Base-by-base conservation (phyloP, 2,329 filamentous ascomycete genomes). In the Chaetomiaceae sp. region DNA sequence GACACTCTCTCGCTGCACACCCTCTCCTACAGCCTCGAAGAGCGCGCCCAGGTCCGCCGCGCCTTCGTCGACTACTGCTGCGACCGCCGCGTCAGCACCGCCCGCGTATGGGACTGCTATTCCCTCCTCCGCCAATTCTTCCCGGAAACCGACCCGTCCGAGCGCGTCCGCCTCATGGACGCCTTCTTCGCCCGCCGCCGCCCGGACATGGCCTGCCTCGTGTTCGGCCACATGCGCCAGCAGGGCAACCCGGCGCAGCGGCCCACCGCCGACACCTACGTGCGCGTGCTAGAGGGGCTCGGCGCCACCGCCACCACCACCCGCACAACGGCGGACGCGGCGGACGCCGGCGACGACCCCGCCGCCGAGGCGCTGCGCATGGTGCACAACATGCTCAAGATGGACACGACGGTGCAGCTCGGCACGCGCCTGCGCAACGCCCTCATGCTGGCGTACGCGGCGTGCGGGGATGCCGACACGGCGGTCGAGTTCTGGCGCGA, bases 201-300 rank as follows among this genome's bases (percentile, higher is more conserved):
- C 10, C 75, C 87, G 11, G 90, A 97, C 59, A 89, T 96, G 76
- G 90, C 87, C 3, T 81, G 81, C 38, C 76, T 89, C 51, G 81
- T 95, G 27, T 96, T 98, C 65, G 86, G 86, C 12, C 88, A 96
- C 62, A 97, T 97, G 90, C 85, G 89, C n/a, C 76, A 84, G 41
- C 83, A 89, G 53, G 73, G 76, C 19, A 78, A 83, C 47, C 68
- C 69, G 3, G 67, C 70, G 1, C 77, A 79, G 18, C 79, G 84
- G 1, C 88, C 93, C 0, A 83, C 74, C 3, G 66, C 78, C 9
- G 81, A 87, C 36, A 86, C 85, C 5, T 98, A 98, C 61, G 76
- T 87, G 3, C 69, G 75, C 27, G 90, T 83, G 51, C 84, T 97
- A 47, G 78, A 86, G 49, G 87, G 88, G 2, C 77, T 95, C 19